Evolutionary conservation across 768 basidiomycete genomes (phyloP).

Genomic region (Daedalea quercina): DNA sequence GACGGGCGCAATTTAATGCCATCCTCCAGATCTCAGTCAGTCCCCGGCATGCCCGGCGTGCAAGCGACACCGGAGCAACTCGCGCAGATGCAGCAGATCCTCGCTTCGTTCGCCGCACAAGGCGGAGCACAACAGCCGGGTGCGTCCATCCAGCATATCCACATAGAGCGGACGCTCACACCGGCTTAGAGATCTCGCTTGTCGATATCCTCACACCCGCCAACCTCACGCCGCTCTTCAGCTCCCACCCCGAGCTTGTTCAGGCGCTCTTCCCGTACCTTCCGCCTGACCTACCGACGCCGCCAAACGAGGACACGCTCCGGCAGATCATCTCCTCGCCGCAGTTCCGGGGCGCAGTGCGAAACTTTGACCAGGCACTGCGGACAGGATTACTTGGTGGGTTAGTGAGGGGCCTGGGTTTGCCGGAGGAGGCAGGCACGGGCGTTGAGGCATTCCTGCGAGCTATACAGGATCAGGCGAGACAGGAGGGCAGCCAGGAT

Average conservation of each 20-base stretch:
- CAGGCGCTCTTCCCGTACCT: constrained; percentile 73
- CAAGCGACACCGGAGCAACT: constrained; percentile 57
- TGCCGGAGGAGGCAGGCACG: constrained; percentile 80
- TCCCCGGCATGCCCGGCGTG: constrained; percentile 3
- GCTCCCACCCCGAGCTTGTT: constrained; percentile 61
- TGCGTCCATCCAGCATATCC: constrained; percentile 11
- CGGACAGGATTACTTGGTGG: constrained; percentile 72
- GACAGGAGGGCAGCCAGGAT: constrained; percentile 31
- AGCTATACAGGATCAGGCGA: constrained; percentile 72
- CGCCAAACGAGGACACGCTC: constrained; percentile 63
- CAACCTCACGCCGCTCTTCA: constrained; percentile 67
- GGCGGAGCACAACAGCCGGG: constrained; percentile 27
- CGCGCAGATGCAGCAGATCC: constrained; percentile 49
- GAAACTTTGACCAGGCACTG: constrained; percentile 79
- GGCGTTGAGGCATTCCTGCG: constrained; percentile 75
- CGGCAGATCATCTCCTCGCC: constrained; percentile 75
- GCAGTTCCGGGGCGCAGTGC: constrained; percentile 75
- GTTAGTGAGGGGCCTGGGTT: constrained; percentile 70
- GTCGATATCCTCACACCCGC: constrained; percentile 71
- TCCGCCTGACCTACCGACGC: constrained; percentile 67
- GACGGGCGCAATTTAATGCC: too few relatives aligned
- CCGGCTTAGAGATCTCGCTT: constrained; percentile 50
- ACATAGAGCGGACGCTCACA: constrained; percentile 4
- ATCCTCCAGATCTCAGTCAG: constrained; percentile 4
- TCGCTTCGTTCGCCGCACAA: constrained; percentile 24